A percentile compares a stretch with the other conserved stretches of the same genome.
Conservation (phyloP, 108 stramenopile genomes). For the Cyclotella atomus region DNA sequence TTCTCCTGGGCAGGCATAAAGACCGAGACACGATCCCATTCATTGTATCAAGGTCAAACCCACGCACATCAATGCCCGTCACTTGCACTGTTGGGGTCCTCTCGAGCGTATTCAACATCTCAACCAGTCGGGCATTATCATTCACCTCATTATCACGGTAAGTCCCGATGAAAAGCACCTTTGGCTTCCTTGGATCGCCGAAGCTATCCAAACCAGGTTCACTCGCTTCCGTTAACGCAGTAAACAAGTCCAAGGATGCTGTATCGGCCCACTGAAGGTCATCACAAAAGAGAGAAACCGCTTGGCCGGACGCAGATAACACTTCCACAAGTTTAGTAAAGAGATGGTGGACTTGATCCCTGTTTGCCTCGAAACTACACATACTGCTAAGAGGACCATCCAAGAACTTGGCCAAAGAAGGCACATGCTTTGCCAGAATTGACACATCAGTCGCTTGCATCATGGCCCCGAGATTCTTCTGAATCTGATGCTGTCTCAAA, state of each 20-base stretch:
- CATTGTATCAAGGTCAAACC: slow-evolving; percentile 14
- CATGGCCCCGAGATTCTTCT: background rate
- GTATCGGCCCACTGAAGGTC: slow-evolving; percentile 75
- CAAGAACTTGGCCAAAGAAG: slow-evolving; percentile 8
- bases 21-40: slow-evolving; percentile 27
- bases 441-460: slow-evolving; percentile 11
- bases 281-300: slow-evolving; percentile 56
- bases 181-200: background rate
- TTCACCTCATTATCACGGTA: slow-evolving; percentile 62
- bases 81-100: slow-evolving; percentile 11
- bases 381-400: background rate
- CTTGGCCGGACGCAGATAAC: slow-evolving; percentile 6
- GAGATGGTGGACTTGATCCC: slow-evolving; percentile 16
- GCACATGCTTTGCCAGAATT: slow-evolving; percentile 24
- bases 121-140: slow-evolving; percentile 12
- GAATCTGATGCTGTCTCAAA: slow-evolving; percentile 6
- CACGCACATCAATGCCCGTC: slow-evolving; percentile 17
- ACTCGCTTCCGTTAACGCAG: slow-evolving; percentile 39
- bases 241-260: slow-evolving; percentile 48
- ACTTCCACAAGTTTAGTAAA: slow-evolving; percentile 20
- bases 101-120: slow-evolving; percentile 8
- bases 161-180: slow-evolving; percentile 47
- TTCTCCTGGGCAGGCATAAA: slow-evolving; percentile 19
- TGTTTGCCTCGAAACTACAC: background rate
- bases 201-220: slow-evolving; percentile 1